Evolutionary conservation across 2,329 filamentous ascomycete species (phyloP).

Genomic region (Monosporascus sp.): DNA sequence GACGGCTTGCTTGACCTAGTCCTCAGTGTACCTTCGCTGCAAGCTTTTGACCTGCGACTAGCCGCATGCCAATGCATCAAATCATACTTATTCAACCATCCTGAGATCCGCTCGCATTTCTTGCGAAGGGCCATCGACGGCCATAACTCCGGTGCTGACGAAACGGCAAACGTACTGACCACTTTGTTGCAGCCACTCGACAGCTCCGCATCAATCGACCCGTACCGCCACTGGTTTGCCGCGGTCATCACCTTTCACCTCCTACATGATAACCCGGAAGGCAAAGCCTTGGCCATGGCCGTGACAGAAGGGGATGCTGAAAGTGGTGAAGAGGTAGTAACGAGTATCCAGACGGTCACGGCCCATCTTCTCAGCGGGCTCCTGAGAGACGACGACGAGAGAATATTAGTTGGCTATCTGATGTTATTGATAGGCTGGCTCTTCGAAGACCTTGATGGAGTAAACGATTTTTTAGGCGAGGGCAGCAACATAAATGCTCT

Average conservation of each 20-base stretch:
- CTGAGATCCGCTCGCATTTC: conserved; percentile 79
- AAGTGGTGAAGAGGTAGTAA: conserved; percentile 89
- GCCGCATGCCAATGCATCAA: conserved; percentile 88
- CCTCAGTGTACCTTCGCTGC: conserved; percentile 59
- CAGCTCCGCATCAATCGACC: conserved; percentile 61
- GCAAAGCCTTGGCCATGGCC: conserved; percentile 72
- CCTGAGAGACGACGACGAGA: conserved; percentile 69
- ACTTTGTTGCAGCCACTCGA: conserved; percentile 67
- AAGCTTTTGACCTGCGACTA: conserved; percentile 73
- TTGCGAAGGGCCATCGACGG: conserved; percentile 84
- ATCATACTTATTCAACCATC: conserved; percentile 81
- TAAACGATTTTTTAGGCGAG: conserved; percentile 89
- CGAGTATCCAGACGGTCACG: conserved; percentile 82
- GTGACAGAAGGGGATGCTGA: conserved; percentile 86
- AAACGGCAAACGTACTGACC: conserved; percentile 82
- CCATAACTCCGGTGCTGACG: conserved; percentile 69
- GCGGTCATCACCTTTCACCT: conserved; percentile 82
- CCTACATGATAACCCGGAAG: conserved; percentile 70
- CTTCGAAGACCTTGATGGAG: conserved; percentile 84
- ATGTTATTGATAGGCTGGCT: conserved; percentile 88
- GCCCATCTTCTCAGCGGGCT: conserved; percentile 80
- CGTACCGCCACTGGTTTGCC: conserved; percentile 87
- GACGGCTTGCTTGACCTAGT: conserved; percentile 84
- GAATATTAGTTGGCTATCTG: conserved; percentile 76
- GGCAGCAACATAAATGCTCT: conserved; percentile 87